phyloP scores from a whole-genome alignment of 2,329 filamentous ascomycete genomes.

The Penicillium frequentans region DNA sequence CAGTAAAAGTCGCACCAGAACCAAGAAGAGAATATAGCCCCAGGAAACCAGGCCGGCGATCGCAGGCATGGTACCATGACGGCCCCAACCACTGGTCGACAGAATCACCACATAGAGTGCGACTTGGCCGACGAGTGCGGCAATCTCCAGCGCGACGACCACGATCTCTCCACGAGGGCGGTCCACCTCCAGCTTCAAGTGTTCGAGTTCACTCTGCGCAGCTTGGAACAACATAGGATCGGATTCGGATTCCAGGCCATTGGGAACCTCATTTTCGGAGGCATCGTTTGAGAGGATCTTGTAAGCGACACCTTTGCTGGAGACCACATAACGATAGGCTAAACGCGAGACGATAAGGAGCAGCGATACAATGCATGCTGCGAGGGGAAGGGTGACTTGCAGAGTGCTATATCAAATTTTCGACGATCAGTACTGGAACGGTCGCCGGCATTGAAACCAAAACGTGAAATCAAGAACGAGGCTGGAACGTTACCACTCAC shows the following conservation, averaged over 20 bases:
- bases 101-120: conserved; percentile 67
- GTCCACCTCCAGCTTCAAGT: conserved; percentile 63
- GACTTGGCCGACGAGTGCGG: conserved; percentile 71
- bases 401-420: conserved; percentile 62
- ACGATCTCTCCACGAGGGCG: conserved; percentile 71
- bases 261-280: conserved; percentile 51
- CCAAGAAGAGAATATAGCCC: conserved; percentile 76
- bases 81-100: conserved; percentile 59
- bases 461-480: neutral
- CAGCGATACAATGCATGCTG: conserved; percentile 69
- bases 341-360: conserved; percentile 63
- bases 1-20: conserved; percentile 68
- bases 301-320: conserved; percentile 60
- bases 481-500: conserved; percentile 35
- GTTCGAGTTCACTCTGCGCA: conserved; percentile 49
- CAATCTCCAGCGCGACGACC: conserved; percentile 70
- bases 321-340: conserved; percentile 53
- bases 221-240: conserved; percentile 57
- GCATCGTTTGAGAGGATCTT: conserved; percentile 40
- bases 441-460: neutral
- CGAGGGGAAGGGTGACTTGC: conserved; percentile 74
- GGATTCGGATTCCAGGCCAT: conserved; percentile 43
- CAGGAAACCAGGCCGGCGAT: conserved; percentile 71
- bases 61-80: conserved; percentile 59
- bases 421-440: conserved; percentile 15